These are phyloP conservation scores for Syncephalastrum racemosum DNA, from an alignment of 371 early-diverging fungal species.

Conservation along the genomic window DNA sequence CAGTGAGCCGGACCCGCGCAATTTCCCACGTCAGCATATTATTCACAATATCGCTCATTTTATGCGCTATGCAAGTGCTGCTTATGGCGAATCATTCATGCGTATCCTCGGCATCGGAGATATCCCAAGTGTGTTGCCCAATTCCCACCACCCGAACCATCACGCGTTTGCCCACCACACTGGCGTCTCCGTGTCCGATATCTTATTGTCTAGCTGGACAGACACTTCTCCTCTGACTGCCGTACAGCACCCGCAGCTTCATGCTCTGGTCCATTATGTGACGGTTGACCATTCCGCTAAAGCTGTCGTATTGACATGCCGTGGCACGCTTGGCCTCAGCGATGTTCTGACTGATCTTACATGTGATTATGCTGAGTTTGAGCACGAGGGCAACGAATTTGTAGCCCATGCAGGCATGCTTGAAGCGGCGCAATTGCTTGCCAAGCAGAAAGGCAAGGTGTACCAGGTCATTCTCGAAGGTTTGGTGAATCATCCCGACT, in stretches of 20 bases:
- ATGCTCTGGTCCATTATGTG: conserved; percentile 83
- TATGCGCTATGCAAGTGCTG: conserved; percentile 75
- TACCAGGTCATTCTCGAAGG: conserved; percentile 67
- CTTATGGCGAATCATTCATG: conserved; percentile 86
- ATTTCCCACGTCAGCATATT: conserved; percentile 67
- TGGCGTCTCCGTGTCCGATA: conserved; percentile 62
- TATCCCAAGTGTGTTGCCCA: conserved; percentile 48
- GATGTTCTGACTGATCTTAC: conserved; percentile 88
- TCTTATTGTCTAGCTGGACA: conserved; percentile 66
- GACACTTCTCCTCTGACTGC: conserved; percentile 29
- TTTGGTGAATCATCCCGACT: conserved; percentile 61
- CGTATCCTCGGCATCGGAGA: conserved; percentile 76
- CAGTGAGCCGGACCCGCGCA: conserved; percentile 27
- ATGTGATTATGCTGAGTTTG: conserved; percentile 73
- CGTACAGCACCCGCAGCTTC: conserved; percentile 57
- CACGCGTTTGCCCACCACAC: conserved; percentile 74
- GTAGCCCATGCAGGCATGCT: conserved; percentile 79
- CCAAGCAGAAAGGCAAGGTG: conserved; percentile 63
- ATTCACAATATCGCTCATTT: conserved; percentile 72
- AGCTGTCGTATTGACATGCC: conserved; percentile 81
- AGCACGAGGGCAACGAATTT: conserved; percentile 28
- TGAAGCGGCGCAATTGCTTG: conserved; percentile 68
- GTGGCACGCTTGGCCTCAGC: conserved; percentile 88
- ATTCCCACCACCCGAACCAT: conserved; percentile 63
- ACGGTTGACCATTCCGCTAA: conserved; percentile 75